Base-by-base conservation (phyloP, 1,284 basidiomycete genomes). In the Nidula niveotomentosa region DNA sequence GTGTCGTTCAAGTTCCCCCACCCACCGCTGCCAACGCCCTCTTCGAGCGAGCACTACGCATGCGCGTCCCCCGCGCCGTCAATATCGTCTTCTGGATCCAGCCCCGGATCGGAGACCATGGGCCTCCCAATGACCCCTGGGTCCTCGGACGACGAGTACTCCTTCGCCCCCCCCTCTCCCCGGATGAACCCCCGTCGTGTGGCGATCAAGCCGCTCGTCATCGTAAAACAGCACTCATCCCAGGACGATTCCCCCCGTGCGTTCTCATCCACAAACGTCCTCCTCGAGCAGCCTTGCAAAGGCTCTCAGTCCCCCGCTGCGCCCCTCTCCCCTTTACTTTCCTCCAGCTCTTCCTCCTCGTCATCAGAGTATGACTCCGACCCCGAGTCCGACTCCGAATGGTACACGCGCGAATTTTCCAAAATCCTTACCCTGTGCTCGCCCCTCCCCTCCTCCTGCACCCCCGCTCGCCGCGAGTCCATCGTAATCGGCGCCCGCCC, bases 351-450 rank as follows among this genome's bases (percentile, higher is more conserved):
- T 23, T 23, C 23, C 23, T 23, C 23, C 2, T 58, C 56, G 2
- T 55, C 55, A 4, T 61, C 58, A 37, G 66, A 69, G 1, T 64
- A 64, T 8, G 68, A 71, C 37, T 62, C 59, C 17, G 70, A 73
- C 13, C 43, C 55, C 12, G 72, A 74, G 41, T 74, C 72, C 0
- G 74, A 76, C 51, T 73, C 68, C 2, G 76, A 76, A 51, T 78
- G 72, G 72, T 78, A 76, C 63, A 61, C 63, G 4, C 64, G 67
- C 12, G 72, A 78, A 62, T 66, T 78, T 46, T 72, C 72, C 1
- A 65, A 73, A 36, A 63, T 72, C 36, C 53, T 76, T 17, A 68
- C 69, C 15, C 52, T 76, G 8, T 55, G 57, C 46, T 71, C 70
- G n/a, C 62, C 66, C 17, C 30, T 62, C 8, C 65, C 64, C 3